A percentile compares a stretch with the other conserved stretches of the same genome.
Conservation (phyloP, 108 stramenopile genomes). For the Epithemia pelagica region DNA sequence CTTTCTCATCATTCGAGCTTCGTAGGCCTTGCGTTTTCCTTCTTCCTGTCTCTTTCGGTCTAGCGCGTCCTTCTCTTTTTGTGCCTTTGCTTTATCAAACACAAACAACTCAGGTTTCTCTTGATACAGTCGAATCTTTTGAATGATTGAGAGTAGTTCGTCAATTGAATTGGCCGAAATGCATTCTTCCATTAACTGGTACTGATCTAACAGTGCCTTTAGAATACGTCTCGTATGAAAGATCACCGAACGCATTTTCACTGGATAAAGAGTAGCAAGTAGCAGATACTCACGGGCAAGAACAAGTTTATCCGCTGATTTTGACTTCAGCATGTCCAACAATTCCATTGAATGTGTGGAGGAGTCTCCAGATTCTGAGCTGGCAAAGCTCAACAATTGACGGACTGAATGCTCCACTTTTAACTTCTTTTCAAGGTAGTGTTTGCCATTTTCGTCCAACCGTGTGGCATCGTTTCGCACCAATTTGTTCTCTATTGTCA, state of each 20-base stretch:
- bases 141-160: slow-evolving; percentile 16
- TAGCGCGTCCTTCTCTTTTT: slow-evolving; percentile 55
- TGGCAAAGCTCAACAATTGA: slow-evolving; percentile 7
- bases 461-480: slow-evolving; percentile 13
- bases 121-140: slow-evolving; percentile 36
- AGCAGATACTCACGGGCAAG: slow-evolving; percentile 77
- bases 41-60: slow-evolving; percentile 62
- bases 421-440: slow-evolving; percentile 39
- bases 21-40: slow-evolving; percentile 82
- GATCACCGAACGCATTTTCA: slow-evolving; percentile 69
- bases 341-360: slow-evolving; percentile 8
- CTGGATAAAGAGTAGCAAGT: slow-evolving; percentile 61
- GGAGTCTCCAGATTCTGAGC: background rate
- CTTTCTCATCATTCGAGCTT: slow-evolving; percentile 89
- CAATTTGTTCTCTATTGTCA: slow-evolving; percentile 36
- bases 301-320: slow-evolving; percentile 16
- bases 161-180: slow-evolving; percentile 45
- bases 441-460: slow-evolving; percentile 42
- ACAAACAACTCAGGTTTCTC: slow-evolving; percentile 52
- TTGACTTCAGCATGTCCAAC: slow-evolving; percentile 23
- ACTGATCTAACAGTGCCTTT: slow-evolving; percentile 51
- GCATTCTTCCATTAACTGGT: slow-evolving; percentile 87
- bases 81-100: slow-evolving; percentile 71
- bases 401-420: slow-evolving; percentile 1
- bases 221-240: slow-evolving; percentile 86